Conservation (phyloP, 257 asterid genomes). For the Ehretia macrophylla region DNA sequence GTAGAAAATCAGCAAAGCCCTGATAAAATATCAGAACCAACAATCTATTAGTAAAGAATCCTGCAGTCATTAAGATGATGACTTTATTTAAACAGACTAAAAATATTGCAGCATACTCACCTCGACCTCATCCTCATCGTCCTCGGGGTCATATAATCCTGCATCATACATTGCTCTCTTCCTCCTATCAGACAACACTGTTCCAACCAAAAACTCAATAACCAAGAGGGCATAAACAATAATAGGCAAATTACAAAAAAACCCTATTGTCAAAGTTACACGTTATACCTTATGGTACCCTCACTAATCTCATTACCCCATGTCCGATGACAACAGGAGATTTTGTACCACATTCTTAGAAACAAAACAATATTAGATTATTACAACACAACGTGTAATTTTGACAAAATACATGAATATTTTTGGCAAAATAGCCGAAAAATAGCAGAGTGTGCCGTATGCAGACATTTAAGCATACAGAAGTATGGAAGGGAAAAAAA, state of each 20-base stretch:
- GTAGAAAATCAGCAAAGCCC: constrained; percentile 76
- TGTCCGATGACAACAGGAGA: no score
- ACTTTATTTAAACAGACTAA: neutral
- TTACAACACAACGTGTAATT: no score
- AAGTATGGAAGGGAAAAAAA: neutral
- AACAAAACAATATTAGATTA: no score
- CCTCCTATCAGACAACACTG: constrained; percentile 70
- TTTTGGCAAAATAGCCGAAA: no score
- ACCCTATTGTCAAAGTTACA: neutral
- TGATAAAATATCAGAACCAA: constrained; percentile 3
- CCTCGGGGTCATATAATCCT: constrained; percentile 57
- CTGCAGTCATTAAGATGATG: neutral
- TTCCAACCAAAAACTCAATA: constrained; percentile 7
- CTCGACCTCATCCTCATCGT: constrained; percentile 69
- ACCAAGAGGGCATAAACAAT: neutral
- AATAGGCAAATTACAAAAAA: neutral
- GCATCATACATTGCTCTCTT: constrained; percentile 70
- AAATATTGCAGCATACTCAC: constrained; percentile 26
- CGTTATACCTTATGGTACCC: no score
- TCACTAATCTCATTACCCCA: no score
- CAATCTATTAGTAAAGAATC: constrained; percentile 2
- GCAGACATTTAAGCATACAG: neutral
- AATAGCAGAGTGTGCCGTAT: no score
- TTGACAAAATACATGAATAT: no score
- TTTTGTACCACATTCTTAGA: no score